These are phyloP conservation scores for Niebla homalea DNA, from an alignment of 495 filamentous ascomycete species.

Conservation along the genomic window DNA sequence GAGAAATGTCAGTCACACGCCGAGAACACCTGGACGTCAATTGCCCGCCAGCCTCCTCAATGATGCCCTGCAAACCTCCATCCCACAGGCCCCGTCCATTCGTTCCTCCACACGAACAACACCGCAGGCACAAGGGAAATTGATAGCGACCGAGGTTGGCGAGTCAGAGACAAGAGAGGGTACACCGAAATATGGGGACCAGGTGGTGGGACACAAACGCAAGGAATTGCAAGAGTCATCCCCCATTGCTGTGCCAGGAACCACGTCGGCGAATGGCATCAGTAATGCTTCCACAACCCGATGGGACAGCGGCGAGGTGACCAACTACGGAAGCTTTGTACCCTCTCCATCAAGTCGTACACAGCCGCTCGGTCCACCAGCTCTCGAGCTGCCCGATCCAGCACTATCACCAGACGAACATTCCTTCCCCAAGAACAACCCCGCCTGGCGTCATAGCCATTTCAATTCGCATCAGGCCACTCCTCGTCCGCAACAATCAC, in stretches of 20 bases:
- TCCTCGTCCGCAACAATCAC: constrained; percentile 7
- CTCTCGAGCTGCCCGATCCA: constrained; percentile 59
- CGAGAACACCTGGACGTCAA: constrained; percentile 32
- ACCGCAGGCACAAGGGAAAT: constrained; percentile 1
- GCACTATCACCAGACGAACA: constrained; percentile 36
- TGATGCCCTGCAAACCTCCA: constrained; percentile 11
- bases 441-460: constrained; percentile 17
- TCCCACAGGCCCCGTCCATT: constrained; percentile 4
- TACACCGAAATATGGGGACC: constrained; percentile 2
- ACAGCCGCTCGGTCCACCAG: constrained; percentile 29
- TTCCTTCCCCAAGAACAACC: constrained; percentile 17
- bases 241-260: constrained; percentile 21
- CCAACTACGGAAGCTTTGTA: constrained; percentile 65
- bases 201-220: constrained; percentile 11
- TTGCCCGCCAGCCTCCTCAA: constrained; percentile 16
- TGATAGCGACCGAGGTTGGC: background rate
- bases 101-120: constrained; percentile 3
- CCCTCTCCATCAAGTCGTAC: constrained; percentile 41
- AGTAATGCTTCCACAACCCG: background rate
- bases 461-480: constrained; percentile 15
- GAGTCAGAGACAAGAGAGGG: constrained; percentile 1
- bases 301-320: constrained; percentile 18
- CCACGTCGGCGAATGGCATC: constrained; percentile 20
- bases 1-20: constrained; percentile 44
- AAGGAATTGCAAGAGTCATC: constrained; percentile 22